Percentiles rank a stretch among this genome's conserved stretches.
phyloP scores from a whole-genome alignment of 345 rosid genomes.

The Garcia nutans region DNA sequence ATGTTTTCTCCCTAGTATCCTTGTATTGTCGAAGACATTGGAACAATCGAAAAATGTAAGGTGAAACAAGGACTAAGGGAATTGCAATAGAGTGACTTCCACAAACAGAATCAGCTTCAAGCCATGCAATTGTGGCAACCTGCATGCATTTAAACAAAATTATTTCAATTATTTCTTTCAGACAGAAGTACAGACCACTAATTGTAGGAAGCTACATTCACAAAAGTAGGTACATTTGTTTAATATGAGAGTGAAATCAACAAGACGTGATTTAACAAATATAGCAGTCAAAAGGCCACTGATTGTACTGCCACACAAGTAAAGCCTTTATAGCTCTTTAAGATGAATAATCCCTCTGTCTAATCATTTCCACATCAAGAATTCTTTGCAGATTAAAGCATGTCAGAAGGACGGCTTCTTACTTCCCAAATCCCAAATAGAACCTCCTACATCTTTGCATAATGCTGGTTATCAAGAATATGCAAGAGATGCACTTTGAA shows the following conservation, averaged over 20 bases:
- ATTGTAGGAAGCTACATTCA: background rate
- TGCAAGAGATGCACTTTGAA: background rate
- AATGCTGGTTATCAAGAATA: background rate
- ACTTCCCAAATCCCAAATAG: background rate
- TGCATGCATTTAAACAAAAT: conserved; percentile 34
- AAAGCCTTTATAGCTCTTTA: background rate
- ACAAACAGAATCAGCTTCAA: conserved; percentile 97
- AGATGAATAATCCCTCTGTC: conserved; percentile 9
- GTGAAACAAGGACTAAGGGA: conserved; percentile 91
- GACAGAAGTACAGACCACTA: background rate
- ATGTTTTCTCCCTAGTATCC: conserved; percentile 71
- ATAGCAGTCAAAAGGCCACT: background rate
- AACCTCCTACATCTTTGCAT: background rate
- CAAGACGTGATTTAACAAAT: background rate
- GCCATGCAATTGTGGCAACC: conserved; percentile 99
- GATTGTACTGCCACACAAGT: background rate
- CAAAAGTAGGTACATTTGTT: background rate
- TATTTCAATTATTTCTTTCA: conserved; percentile 17
- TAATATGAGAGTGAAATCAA: background rate
- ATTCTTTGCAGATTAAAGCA: conserved; percentile 25
- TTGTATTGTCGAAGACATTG: conserved; percentile 94
- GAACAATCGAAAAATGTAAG: conserved; percentile 80
- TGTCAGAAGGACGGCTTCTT: conserved; percentile 9
- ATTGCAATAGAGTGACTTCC: conserved; percentile 92
- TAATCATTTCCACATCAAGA: background rate